Conservation (phyloP, 345 rosid genomes). For the Turritis glabra region DNA sequence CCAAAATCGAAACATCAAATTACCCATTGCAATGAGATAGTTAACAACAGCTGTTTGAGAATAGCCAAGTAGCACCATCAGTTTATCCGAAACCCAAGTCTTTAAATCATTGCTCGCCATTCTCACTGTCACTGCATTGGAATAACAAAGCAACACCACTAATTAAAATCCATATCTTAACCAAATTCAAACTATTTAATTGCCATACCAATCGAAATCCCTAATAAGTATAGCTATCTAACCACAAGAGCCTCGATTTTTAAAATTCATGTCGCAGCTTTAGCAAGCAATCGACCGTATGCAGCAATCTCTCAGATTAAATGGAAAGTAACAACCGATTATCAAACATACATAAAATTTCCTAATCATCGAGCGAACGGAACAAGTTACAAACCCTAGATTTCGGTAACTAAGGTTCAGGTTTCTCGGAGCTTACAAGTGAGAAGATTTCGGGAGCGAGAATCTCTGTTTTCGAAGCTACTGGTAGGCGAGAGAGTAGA, state of each 20-base stretch:
- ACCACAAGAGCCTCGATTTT: not conserved
- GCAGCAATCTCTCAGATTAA: not conserved
- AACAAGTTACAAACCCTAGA: conserved; percentile 33
- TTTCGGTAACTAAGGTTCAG: conserved; percentile 8
- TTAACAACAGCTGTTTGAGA: conserved; percentile 74
- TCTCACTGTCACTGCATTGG: conserved; percentile 42
- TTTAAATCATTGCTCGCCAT: conserved; percentile 64
- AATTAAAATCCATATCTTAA: not conserved
- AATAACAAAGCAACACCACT: not conserved
- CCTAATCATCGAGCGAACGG: not conserved
- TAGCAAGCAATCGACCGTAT: not conserved
- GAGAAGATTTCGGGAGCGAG: not conserved
- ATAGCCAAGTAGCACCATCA: conserved; percentile 72
- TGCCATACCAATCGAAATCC: not conserved
- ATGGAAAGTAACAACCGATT: not conserved
- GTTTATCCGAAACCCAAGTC: conserved; percentile 84
- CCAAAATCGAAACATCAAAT: conserved; percentile 22
- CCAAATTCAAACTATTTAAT: not conserved
- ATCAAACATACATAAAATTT: not conserved
- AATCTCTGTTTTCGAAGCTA: not conserved
- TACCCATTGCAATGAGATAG: conserved; percentile 70
- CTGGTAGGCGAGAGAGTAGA: not conserved
- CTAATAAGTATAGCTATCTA: not conserved
- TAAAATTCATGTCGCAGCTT: not conserved
- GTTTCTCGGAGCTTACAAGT: conserved; percentile 22